Evolutionary conservation across 2,329 filamentous ascomycete species (phyloP), one percentile per base, ranked within the genome.

Genomic region (Drechslerella coelobrocha): DNA sequence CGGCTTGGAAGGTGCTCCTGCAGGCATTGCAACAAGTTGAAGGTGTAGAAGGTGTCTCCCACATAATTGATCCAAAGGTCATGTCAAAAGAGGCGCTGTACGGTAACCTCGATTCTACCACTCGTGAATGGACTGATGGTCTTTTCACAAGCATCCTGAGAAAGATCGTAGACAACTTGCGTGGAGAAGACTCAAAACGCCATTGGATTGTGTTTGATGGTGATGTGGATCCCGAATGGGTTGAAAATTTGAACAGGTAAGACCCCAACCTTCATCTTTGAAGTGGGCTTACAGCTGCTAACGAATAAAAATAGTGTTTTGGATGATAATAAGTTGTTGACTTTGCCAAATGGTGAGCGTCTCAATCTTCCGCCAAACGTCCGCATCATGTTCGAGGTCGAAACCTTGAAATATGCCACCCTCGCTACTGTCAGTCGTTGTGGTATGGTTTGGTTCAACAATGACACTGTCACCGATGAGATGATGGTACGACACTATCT

Each of bases 381-480:
- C 24, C 91, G 95, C 75, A 96, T 99, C 80, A 97, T 99, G 92
- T 99, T 99, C 77, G 94, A 99, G 81, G 94, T 99, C 34, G 95
- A 99, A 81, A 97, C 89, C 2, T 83, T 99, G 69, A 96, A 95
- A 78, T 99, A 99, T 78, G 94, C 94, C 37, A 99, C 94, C 0
- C 85, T 99, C 47, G 94, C 94, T 61, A 99, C 94, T n/a, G 94
- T 99, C 77, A 95, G 90, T 87, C 92, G 94, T 81, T 99, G 94
- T 79, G 94, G 94, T 84, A 99, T 99, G 94, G 95, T 99, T 12
- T 99, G 94, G 94, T 99, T 97, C 81, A 99, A 92, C 78, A 93
- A 97, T 76, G 95, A 99, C 77, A 97, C 92, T 26, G 93, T 99
- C 41, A 93, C 91, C 29, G 86, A 93, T 0, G 85, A 85, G 74